Percentiles rank a stretch among this genome's conserved stretches.
Conservation (phyloP, 768 basidiomycete genomes). For the Paxillus rubicundulus region DNA sequence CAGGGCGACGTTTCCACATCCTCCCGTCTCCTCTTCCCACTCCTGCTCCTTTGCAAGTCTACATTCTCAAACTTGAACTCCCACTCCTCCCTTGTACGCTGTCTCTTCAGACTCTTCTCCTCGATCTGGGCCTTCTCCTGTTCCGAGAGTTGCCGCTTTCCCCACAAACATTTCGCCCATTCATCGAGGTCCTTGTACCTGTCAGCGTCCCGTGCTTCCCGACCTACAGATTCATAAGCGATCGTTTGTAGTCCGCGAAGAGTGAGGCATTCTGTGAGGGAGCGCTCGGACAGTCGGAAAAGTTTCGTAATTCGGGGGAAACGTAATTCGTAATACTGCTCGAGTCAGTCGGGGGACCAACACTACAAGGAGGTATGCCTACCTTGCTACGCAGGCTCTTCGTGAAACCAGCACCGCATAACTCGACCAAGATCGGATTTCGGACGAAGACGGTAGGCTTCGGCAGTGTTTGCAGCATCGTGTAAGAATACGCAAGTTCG, state of each 20-base stretch:
- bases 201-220: conserved; percentile 37
- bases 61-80: conserved; percentile 37
- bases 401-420: conserved; percentile 83
- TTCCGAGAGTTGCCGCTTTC: conserved; percentile 38
- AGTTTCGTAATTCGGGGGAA: conserved; percentile 79
- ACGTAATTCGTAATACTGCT: conserved; percentile 77
- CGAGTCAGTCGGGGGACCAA: neutral
- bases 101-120: conserved; percentile 38
- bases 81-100: conserved; percentile 40
- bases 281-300: conserved; percentile 56
- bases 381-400: conserved; percentile 61
- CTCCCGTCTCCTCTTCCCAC: conserved; percentile 16
- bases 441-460: conserved; percentile 57
- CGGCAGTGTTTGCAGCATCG: conserved; percentile 44
- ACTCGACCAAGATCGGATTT: conserved; percentile 64
- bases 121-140: conserved; percentile 17
- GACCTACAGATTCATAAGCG: conserved; percentile 54
- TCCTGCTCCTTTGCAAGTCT: conserved; percentile 22
- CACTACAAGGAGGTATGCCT: conserved; percentile 11
- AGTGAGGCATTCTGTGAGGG: conserved; percentile 56
- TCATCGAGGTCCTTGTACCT: conserved; percentile 51
- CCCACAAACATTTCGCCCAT: conserved; percentile 40
- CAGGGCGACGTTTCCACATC: conserved; percentile 26
- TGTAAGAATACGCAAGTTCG: conserved; percentile 54
- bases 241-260: conserved; percentile 51